Evolutionary conservation across 306 rosid species (phyloP), one percentile per base, ranked within the genome.

Genomic region (Crotalaria pallida): DNA sequence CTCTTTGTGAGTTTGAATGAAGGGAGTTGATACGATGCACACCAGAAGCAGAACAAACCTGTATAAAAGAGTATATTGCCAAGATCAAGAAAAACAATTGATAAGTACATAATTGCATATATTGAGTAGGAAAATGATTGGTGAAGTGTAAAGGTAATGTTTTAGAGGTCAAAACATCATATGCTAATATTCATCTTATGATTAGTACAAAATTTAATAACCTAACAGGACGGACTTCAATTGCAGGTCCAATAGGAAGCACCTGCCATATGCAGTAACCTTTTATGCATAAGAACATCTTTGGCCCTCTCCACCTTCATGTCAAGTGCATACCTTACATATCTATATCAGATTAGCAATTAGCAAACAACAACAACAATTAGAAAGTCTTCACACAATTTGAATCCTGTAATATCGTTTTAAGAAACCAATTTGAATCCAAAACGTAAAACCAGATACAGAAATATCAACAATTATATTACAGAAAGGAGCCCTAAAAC

Each of bases 171-270:
- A 62, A 62, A 36, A 73, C 23, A 26, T 52, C 6, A 65, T 65
- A 27, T 27, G 16, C 6, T 19, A 62, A 21, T 62, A 38, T 36
- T 61, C 2, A 3, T 19, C 8, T 60, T 24, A 55, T n/a, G 29
- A 57, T 7, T 44, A 10, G 29, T 48, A 45, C 1, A 11, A 5
- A 29, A n/a, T n/a, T n/a, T 13, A 71, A 41, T 27, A 31, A 89
- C 95, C 90, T 79, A 88, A 87, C 88, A 22, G 84, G 89, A 83
- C 89, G 92, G 59, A n/a, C n/a, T n/a, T n/a, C n/a, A n/a, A n/a
- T n/a, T n/a, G n/a, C n/a, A n/a, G n/a, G n/a, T n/a, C n/a, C n/a
- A n/a, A n/a, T n/a, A n/a, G n/a, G n/a, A n/a, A n/a, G n/a, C n/a
- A n/a, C n/a, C n/a, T n/a, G n/a, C n/a, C n/a, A n/a, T n/a, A n/a